Base-by-base conservation (phyloP, 495 filamentous ascomycete species). In the Penicillium dipodomyicola region DNA sequence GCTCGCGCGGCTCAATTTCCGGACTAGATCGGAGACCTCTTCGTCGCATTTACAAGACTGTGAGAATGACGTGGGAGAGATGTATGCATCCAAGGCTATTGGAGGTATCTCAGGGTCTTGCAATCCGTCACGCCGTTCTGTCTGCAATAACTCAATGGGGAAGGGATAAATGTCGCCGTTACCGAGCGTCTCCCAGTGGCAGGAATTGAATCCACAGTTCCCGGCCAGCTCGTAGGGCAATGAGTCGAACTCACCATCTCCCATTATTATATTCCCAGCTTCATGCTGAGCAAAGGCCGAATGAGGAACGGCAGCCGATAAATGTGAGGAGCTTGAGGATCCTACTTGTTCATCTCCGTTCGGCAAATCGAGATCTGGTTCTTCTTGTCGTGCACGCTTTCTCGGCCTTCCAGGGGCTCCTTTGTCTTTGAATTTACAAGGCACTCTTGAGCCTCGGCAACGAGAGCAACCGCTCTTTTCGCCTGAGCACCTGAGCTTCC, bases 401-500 rank as follows among this genome's bases (percentile, higher is more conserved):
- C 63, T 64, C 10, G 65, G 65, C 19, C 65, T 55, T 11, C 65
- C 65, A 17, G 65, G 65, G 0, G 58, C 56, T 30, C 65, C 65
- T 54, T 68, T 63, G 22, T 66, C 65, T 46, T 68, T 54, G 48
- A 65, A 68, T 58, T 44, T 61, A 68, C 65, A 68, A 5, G 60
- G 15, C 35, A 68, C 30, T 32, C 52, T 52, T 5, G 66, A 27
- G 17, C 54, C 41, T 0, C 52, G 54, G 35, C 65, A 68, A 17
- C 65, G 57, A 23, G 65, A 63, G 47, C 65, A 68, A 10, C 65
- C 65, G 10, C 42, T 63, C 41, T 63, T 65, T 41, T 68, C 65
- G 3, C 65, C 65, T 29, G 65, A 68, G 58, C 65, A 68, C 59
- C 60, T 55, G 33, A 68, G 63, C 56, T 68, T 68, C 23, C 65